Conservation (phyloP, 192 early-diverging fungal genomes). For the Coemansia erecta region DNA sequence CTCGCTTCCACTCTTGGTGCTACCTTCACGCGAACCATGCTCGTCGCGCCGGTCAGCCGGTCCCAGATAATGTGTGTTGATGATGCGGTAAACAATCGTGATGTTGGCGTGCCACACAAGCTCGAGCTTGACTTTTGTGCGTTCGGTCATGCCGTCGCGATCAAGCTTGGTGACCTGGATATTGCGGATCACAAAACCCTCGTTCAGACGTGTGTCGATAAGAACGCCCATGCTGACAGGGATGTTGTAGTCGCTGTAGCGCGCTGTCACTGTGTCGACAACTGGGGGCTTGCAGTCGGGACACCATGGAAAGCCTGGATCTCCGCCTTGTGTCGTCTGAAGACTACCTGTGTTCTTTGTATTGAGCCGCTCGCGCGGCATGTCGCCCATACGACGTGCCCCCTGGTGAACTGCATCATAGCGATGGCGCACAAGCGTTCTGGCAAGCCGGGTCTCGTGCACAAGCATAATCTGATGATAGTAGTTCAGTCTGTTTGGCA, state of each 20-base stretch:
- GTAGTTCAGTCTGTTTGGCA: conserved; percentile 36
- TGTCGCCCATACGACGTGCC: conserved; percentile 44
- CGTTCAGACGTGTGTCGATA: conserved; percentile 63
- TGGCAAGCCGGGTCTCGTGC: conserved; percentile 43
- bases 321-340: conserved; percentile 18
- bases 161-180: conserved; percentile 53
- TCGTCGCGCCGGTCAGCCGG: conserved; percentile 5
- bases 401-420: conserved; percentile 39
- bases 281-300: conserved; percentile 58
- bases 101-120: conserved; percentile 74
- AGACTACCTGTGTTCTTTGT: conserved; percentile 18
- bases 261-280: conserved; percentile 59
- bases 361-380: conserved; percentile 51
- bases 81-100: conserved; percentile 71
- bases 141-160: conserved; percentile 41
- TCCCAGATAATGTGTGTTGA: conserved; percentile 31
- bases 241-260: conserved; percentile 66
- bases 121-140: conserved; percentile 63
- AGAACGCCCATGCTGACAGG: conserved; percentile 60
- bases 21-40: not conserved
- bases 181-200: conserved; percentile 67
- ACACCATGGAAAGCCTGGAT: conserved; percentile 68
- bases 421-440: conserved; percentile 30
- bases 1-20: not conserved
- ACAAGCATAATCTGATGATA: conserved; percentile 53